These are phyloP conservation scores for Talaromyces liani DNA, from an alignment of 495 filamentous ascomycete species.

Conservation along the genomic window DNA sequence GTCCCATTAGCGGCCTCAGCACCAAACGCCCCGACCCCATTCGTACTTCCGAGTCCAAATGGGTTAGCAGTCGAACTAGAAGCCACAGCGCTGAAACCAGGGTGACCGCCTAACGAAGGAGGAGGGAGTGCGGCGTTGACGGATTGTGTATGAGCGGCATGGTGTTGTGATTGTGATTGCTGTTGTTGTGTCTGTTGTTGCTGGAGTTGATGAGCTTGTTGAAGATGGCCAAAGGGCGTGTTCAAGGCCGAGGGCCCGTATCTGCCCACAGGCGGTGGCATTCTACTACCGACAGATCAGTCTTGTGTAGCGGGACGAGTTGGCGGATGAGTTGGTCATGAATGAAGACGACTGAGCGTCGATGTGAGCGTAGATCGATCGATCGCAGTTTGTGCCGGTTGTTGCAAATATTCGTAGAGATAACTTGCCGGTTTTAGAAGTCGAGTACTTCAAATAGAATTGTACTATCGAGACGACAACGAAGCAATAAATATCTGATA, in stretches of 20 bases:
- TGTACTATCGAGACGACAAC: neutral
- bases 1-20: conserved; percentile 57
- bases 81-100: conserved; percentile 50
- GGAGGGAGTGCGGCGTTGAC: conserved; percentile 50
- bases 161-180: conserved; percentile 44
- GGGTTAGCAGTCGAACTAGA: conserved; percentile 61
- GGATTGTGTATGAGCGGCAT: conserved; percentile 43
- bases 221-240: conserved; percentile 43
- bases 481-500: neutral
- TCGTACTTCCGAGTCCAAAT: conserved; percentile 46
- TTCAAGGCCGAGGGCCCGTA: conserved; percentile 46
- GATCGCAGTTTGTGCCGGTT: neutral
- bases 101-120: conserved; percentile 51
- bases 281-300: conserved; percentile 9
- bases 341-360: conserved; percentile 2
- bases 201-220: conserved; percentile 31
- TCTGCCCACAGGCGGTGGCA: conserved; percentile 40
- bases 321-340: conserved; percentile 19
- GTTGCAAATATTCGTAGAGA: neutral
- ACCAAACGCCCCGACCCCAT: conserved; percentile 51
- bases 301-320: conserved; percentile 11
- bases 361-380: neutral
- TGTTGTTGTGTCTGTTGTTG: conserved; percentile 27
- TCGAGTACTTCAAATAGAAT: neutral
- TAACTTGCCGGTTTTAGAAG: neutral